Evolutionary conservation across 371 early-diverging fungal species (phyloP).

Genomic region (Lichtheimia hyalospora): DNA sequence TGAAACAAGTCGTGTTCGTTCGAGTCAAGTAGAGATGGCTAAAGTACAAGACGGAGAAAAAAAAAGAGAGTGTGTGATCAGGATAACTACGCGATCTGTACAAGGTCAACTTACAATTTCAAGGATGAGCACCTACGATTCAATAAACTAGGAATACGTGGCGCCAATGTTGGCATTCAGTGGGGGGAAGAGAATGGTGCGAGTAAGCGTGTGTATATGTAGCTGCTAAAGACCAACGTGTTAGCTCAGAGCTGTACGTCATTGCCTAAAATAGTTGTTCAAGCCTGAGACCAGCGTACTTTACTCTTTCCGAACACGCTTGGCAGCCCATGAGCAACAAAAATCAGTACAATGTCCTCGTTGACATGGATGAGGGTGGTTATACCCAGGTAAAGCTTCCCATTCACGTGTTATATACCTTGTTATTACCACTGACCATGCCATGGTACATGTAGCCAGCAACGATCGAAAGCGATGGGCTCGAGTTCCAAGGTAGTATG

Average conservation of each 20-base stretch:
- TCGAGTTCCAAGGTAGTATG: conserved; percentile 51
- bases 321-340: conserved; percentile 5
- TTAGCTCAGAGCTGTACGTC: no score
- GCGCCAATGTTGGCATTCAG: conserved; percentile 17
- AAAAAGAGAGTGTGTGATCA: not conserved
- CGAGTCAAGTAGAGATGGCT: not conserved
- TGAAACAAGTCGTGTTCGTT: not conserved
- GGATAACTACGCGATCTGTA: not conserved
- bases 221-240: conserved; percentile 1
- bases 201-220: no score
- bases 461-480: conserved; percentile 51
- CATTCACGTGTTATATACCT: no score
- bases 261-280: no score
- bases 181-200: conserved; percentile 1
- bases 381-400: conserved; percentile 29
- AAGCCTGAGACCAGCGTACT: no score
- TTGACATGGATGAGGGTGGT: conserved; percentile 49
- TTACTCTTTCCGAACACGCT: no score
- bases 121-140: conserved; percentile 11
- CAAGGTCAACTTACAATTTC: conserved; percentile 8
- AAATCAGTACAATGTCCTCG: conserved; percentile 52
- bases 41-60: not conserved
- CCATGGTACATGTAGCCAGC: conserved; percentile 30
- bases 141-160: conserved; percentile 6
- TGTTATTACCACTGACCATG: not conserved